Evolutionary conservation across 2,329 filamentous ascomycete genomes (phyloP).

Genomic region (Aspergillus sp.): DNA sequence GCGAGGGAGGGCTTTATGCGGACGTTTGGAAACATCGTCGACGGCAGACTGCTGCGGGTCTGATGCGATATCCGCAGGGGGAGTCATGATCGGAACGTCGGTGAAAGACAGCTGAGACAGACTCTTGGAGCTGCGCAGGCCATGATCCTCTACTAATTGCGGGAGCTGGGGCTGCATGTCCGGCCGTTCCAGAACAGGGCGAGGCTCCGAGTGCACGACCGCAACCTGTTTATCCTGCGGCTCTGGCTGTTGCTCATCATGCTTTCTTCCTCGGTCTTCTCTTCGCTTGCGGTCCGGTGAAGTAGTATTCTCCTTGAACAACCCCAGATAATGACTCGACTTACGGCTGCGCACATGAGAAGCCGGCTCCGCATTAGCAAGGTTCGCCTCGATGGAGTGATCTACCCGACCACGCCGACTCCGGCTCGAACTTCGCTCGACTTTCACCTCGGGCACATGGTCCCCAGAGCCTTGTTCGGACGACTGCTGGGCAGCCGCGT

Average conservation of each 20-base stretch:
- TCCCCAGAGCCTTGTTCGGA: constrained; percentile 22
- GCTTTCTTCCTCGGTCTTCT: constrained; percentile 44
- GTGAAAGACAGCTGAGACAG: constrained; percentile 28
- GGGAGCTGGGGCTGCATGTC: constrained; percentile 11
- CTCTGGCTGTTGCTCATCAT: constrained; percentile 27
- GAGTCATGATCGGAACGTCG: constrained; percentile 24
- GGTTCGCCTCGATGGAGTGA: constrained; percentile 63
- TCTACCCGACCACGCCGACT: constrained; percentile 53
- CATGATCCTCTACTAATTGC: constrained; percentile 12
- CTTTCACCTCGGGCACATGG: constrained; percentile 21
- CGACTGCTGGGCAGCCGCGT: constrained; percentile 22
- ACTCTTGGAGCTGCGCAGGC: constrained; percentile 25
- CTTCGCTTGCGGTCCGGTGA: constrained; percentile 53
- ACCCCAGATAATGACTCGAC: constrained; percentile 63
- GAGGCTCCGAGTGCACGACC: constrained; percentile 11
- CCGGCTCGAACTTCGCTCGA: constrained; percentile 42
- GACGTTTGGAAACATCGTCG: constrained; percentile 25
- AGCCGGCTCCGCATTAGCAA: constrained; percentile 56
- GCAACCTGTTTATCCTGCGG: constrained; percentile 12
- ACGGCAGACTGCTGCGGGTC: constrained; percentile 7
- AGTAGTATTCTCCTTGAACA: constrained; percentile 63
- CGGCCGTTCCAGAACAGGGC: constrained; percentile 11
- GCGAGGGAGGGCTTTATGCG: constrained; percentile 44
- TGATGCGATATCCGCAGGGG: constrained; percentile 9
- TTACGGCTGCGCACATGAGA: constrained; percentile 62